Percentiles rank a stretch among this genome's conserved stretches.
Evolutionary conservation across 1,284 basidiomycete genomes (phyloP).

Genomic region (Moesziomyces sp.): DNA sequence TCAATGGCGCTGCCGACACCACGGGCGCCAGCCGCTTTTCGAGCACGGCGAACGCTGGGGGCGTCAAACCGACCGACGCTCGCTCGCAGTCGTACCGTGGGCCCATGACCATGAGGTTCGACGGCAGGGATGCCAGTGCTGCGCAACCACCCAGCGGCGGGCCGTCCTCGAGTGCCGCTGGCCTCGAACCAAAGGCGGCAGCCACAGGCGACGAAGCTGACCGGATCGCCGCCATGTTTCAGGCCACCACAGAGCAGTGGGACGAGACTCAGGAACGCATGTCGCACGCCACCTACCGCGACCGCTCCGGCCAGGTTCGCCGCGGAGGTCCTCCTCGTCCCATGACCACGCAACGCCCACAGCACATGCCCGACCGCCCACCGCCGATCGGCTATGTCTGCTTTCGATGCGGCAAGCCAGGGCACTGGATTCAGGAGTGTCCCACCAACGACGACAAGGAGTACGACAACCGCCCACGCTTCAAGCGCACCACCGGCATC

Average conservation of each 20-base stretch:
- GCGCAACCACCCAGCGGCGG: conserved; percentile 1
- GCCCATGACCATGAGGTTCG: conserved; percentile 86
- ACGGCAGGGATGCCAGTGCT: conserved; percentile 67
- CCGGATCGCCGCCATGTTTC: conserved; percentile 90
- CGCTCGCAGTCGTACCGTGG: conserved; percentile 43
- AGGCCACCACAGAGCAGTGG: conserved; percentile 89
- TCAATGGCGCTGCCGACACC: conserved; percentile 57
- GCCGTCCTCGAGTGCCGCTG: conserved; percentile 1
- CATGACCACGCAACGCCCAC: conserved; percentile 33
- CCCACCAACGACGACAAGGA: conserved; percentile 96
- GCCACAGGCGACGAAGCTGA: conserved; percentile 57
- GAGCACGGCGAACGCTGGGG: conserved; percentile 28
- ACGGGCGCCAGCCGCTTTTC: conserved; percentile 31
- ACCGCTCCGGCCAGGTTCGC: conserved; percentile 55
- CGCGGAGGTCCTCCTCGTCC: conserved; percentile 56
- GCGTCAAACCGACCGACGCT: conserved; percentile 23
- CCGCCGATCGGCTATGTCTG: conserved; percentile 87
- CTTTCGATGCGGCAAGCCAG: conserved; percentile 94
- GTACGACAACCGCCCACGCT: conserved; percentile 90
- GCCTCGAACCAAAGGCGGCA: conserved; percentile 13
- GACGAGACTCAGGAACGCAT: conserved; percentile 96
- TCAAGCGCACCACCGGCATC: conserved; percentile 97
- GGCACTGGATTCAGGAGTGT: conserved; percentile 99
- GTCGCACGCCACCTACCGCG: conserved; percentile 74
- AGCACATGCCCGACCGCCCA: conserved; percentile 51